These are phyloP conservation scores for Colletotrichum acutatum DNA, from an alignment of 2,329 filamentous ascomycete species.

Conservation along the genomic window DNA sequence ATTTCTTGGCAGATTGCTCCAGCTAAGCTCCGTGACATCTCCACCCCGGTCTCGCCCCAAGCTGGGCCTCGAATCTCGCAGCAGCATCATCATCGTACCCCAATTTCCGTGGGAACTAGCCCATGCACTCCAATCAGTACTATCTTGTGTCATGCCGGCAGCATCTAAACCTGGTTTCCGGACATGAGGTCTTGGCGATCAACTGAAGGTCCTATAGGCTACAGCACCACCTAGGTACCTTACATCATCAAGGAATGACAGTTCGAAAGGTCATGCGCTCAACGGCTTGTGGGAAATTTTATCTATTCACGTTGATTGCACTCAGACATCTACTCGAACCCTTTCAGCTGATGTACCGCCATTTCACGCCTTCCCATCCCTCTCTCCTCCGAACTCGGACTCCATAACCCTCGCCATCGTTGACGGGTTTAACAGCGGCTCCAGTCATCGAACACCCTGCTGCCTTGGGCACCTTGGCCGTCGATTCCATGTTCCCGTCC, in stretches of 20 bases:
- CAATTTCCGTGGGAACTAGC: constrained; percentile 2
- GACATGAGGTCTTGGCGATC: not conserved
- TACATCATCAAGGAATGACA: not conserved
- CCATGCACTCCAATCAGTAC: not conserved
- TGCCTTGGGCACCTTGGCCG: not conserved
- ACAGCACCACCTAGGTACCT: not conserved
- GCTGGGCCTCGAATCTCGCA: not conserved
- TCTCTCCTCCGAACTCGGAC: constrained; percentile 11
- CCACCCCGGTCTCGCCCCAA: constrained; percentile 1
- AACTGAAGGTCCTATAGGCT: not conserved
- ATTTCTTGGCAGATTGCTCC: not conserved
- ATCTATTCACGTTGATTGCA: not conserved
- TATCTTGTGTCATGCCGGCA: not conserved
- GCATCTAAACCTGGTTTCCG: not conserved
- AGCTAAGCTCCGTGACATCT: not conserved
- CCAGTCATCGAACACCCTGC: not conserved
- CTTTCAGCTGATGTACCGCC: constrained; percentile 21
- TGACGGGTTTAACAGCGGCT: constrained; percentile 1
- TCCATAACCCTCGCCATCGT: constrained; percentile 19
- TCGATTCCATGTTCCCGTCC: not conserved
- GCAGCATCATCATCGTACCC: not conserved
- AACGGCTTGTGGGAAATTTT: not conserved
- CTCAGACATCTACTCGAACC: not conserved
- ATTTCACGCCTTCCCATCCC: constrained; percentile 29
- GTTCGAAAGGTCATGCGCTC: not conserved